Evolutionary conservation across 2,329 filamentous ascomycete genomes (phyloP), one percentile per base, ranked within the genome.

Genomic region (Penicillium rolfsii): DNA sequence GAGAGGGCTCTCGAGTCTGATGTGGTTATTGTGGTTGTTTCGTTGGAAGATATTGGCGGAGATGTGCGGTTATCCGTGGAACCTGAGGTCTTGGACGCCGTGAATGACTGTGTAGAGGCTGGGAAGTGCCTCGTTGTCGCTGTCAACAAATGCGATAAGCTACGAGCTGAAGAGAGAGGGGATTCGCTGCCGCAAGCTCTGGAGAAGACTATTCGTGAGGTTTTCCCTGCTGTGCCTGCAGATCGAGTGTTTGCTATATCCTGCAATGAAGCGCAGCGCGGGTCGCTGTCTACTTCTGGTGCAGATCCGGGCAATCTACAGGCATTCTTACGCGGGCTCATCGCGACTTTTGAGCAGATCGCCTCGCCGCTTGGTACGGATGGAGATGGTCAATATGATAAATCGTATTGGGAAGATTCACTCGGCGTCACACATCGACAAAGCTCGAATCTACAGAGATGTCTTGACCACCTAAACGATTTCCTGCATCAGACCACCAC

Each of bases 341-440:
- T 87, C n/a, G 69, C 76, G 35, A 84, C 85, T 2, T 97, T 98
- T 74, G 79, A 79, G 60, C 70, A 75, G 56, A 78, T 82, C 57
- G 72, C 77, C 55, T 77, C 75, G 7, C 74, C 79, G 12, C 64
- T 71, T 3, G 74, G 76, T 38, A 62, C 71, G 36, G 70, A 74
- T 5, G 70, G 73, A 36, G 70, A 73, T 55, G 73, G 75, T 30
- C 73, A 77, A 57, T 76, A 79, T 61, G 81, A 94, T 71, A 85
- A 87, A 11, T 84, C 84, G 3, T 86, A 91, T 64, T 88, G 91
- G 81, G 86, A 93, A 77, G 91, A 96, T 70, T 89, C 95, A 4
- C 84, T 97, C 3, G 93, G 93, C 58, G 93, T 97, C 40, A 97
- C 91, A 19, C 91, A 94, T 76, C 89, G 95, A 60, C 95, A 99